Evolutionary conservation across 495 filamentous ascomycete genomes (phyloP), one percentile per base, ranked within the genome.

Genomic region (Penicillium parvum): DNA sequence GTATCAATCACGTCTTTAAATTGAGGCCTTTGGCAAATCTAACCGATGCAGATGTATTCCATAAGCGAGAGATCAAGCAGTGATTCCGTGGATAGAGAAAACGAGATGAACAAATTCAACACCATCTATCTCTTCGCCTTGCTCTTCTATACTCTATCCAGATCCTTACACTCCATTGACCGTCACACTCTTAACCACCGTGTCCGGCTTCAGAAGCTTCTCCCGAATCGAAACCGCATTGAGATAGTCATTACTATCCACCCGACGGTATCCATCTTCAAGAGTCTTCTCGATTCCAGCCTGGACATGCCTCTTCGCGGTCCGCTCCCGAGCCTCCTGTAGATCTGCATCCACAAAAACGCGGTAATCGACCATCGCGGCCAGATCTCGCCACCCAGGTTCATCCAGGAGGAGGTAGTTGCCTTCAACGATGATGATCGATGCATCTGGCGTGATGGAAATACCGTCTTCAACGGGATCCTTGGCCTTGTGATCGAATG

Each of bases 41-140:
- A 55, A 38, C 40, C 4, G 15, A 15, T 44, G 9, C 47, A 80
- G 77, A 62, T 23, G 47, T 79, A 3, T 84, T 84, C 49, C 77
- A 83, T 43, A 84, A 83, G 58, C 58, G 74, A 43, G 68, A 71
- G 47, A 69, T 84, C 33, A 75, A 78, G 45, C 61, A 82, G 49
- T 82, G 49, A 66, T 15, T 10, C 15, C 3, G 10, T 29, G 27
- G 27, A n/a, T n/a, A n/a, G n/a, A n/a, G n/a, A n/a, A n/a, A n/a
- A n/a, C n/a, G n/a, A n/a, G n/a, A n/a, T n/a, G n/a, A n/a, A n/a
- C n/a, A n/a, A n/a, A n/a, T n/a, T n/a, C n/a, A n/a, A n/a, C n/a
- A n/a, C n/a, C n/a, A n/a, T n/a, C n/a, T n/a, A n/a, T n/a, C n/a
- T n/a, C n/a, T n/a, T n/a, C n/a, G n/a, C n/a, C n/a, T n/a, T n/a